Evolutionary conservation across 179 eudicot species (phyloP), one percentile per base, ranked within the genome.

Genomic region (Carnegiea gigantea): DNA sequence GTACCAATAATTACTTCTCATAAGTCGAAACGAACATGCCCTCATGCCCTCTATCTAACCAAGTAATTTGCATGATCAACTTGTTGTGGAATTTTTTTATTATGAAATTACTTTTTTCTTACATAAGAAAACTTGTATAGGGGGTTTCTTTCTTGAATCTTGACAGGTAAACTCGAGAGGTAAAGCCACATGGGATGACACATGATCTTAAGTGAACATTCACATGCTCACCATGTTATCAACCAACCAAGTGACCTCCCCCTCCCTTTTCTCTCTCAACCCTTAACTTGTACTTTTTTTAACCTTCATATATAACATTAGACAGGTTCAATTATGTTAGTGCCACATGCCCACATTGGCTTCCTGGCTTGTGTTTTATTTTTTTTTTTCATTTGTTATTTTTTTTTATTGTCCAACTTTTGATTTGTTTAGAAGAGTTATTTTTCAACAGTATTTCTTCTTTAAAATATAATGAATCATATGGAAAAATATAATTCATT

Each of bases 201-300:
- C 51, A 73, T 73, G 76, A 73, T 38, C 24, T 5, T 40, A 9
- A 38, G 49, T 40, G 40, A 20, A 73, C 11, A 73, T 1, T 73
- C 76, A 73, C 76, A 73, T 73, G 76, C 13, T 40, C 10, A 38
- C 51, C 76, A 73, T 73, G 76, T 73, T 73, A 73, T 44, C 21
- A 70, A 14, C 6, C 53, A 38, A 38, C 9, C 30, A 38, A 73
- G 72, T 67, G 26, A 67, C 72, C 38, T 62, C 30, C 72, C 72
- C 36, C 26, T 28, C 76, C 28, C 76, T 40, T 73, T 43, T 73
- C 44, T 73, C 51, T 73, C 49, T 20, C 51, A 38, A 2, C 28
- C 6, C 28, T 20, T 44, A 36, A 4, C 51, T 73, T 73, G 36
- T 18, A 15, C 68, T 11, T 23, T 62, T 17, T 62, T 62, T 62